These are phyloP conservation scores for Tulasnella sp. DNA, from an alignment of 768 basidiomycete genomes.

Conservation along the genomic window DNA sequence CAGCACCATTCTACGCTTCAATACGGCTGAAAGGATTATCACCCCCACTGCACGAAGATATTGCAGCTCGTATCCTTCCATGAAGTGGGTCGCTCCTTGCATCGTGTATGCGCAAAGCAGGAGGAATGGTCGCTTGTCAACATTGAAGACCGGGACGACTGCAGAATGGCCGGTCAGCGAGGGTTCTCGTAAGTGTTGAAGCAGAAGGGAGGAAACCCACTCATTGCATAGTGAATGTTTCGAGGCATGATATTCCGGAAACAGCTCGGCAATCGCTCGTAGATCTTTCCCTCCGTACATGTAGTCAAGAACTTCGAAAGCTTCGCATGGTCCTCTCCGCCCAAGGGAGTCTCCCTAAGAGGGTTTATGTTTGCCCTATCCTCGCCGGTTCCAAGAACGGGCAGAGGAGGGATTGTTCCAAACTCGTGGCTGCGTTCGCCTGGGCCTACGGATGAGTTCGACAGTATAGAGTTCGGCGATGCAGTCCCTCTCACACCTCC, in stretches of 20 bases:
- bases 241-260: conserved; percentile 72
- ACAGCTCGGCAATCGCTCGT: conserved; percentile 72
- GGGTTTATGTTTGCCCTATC: not conserved
- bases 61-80: conserved; percentile 83
- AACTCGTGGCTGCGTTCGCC: conserved; percentile 25
- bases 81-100: conserved; percentile 67
- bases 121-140: conserved; percentile 87
- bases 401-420: conserved; percentile 26
- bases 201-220: conserved; percentile 35
- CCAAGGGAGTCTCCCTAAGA: conserved; percentile 36
- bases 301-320: conserved; percentile 69
- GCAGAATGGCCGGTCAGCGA: not conserved
- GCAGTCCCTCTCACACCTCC: too few relatives aligned
- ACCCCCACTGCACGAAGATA: conserved; percentile 89
- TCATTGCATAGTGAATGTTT: conserved; percentile 77
- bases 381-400: conserved; percentile 26
- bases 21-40: conserved; percentile 84
- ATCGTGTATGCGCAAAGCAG: conserved; percentile 81
- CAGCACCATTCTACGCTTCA: conserved; percentile 85
- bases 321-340: conserved; percentile 59
- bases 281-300: conserved; percentile 77
- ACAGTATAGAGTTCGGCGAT: too few relatives aligned
- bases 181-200: not conserved
- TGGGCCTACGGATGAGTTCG: conserved; percentile 14
- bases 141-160: conserved; percentile 89